Percentiles rank a stretch among this genome's conserved stretches.
These are phyloP conservation scores for Spergularia marina DNA, from an alignment of 148 eudicot species.

Conservation along the genomic window DNA sequence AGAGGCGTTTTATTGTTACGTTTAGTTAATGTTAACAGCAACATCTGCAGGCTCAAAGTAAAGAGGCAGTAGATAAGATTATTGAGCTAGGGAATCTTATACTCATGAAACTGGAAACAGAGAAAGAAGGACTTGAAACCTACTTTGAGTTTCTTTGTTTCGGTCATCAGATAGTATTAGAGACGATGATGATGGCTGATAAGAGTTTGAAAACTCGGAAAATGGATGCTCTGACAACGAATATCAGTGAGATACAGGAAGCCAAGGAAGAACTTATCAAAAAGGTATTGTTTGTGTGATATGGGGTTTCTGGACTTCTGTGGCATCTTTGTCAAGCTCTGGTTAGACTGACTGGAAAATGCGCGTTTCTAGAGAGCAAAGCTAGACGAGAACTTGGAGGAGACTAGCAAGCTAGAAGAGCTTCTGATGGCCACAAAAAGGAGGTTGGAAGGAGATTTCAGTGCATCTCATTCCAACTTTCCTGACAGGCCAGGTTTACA, in stretches of 20 bases:
- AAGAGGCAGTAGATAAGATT: background rate
- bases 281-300: conserved; percentile 1
- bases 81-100: background rate
- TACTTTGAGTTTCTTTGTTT: background rate
- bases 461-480: background rate
- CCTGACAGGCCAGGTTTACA: too few species aligned
- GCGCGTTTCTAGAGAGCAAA: background rate
- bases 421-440: background rate
- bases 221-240: background rate
- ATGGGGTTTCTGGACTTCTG: background rate
- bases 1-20: too few species aligned
- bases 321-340: background rate
- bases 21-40: too few species aligned
- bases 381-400: background rate
- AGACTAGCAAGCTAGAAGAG: background rate
- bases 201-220: background rate
- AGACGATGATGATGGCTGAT: background rate
- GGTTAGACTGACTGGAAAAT: background rate
- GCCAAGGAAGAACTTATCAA: background rate
- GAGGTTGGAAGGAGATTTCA: background rate
- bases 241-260: background rate
- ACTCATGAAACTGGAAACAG: background rate
- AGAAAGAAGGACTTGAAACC: background rate
- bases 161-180: background rate
- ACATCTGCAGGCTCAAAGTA: background rate